Conservation (phyloP, 2,329 filamentous ascomycete species). For the Xylaria sp. region DNA sequence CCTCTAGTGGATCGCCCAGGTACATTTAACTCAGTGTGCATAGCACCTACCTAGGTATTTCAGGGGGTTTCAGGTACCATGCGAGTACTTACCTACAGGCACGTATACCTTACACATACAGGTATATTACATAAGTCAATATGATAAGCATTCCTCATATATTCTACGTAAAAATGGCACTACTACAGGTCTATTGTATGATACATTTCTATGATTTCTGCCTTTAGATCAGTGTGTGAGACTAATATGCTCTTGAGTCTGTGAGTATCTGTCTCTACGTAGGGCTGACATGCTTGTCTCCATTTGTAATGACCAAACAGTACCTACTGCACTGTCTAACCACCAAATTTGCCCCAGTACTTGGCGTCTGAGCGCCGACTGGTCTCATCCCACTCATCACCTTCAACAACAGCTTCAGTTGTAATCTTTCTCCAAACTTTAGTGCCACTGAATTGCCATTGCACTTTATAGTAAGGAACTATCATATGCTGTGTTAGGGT, state of each 20-base stretch:
- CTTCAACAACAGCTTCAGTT: neutral
- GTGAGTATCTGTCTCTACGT: neutral
- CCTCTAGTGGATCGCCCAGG: no score
- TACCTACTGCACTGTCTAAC: neutral
- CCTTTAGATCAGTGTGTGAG: no score
- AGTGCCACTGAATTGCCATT: neutral
- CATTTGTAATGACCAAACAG: neutral
- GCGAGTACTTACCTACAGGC: no score
- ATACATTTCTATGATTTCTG: no score
- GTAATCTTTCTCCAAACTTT: neutral
- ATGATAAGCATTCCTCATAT: no score
- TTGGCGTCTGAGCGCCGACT: neutral
- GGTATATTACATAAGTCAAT: no score
- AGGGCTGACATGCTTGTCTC: neutral
- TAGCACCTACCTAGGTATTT: no score
- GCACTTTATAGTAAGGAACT: neutral
- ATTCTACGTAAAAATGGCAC: neutral
- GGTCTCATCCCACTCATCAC: neutral
- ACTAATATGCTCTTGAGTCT: no score
- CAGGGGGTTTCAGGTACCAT: no score
- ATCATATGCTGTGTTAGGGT: neutral
- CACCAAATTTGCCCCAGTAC: neutral
- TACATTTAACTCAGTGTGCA: no score
- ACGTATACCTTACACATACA: no score
- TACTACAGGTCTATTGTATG: neutral